A percentile compares a stretch with the other conserved stretches of the same genome.
Conservation (phyloP, 1,284 basidiomycete species). For the Sanghuangporus baumii region DNA sequence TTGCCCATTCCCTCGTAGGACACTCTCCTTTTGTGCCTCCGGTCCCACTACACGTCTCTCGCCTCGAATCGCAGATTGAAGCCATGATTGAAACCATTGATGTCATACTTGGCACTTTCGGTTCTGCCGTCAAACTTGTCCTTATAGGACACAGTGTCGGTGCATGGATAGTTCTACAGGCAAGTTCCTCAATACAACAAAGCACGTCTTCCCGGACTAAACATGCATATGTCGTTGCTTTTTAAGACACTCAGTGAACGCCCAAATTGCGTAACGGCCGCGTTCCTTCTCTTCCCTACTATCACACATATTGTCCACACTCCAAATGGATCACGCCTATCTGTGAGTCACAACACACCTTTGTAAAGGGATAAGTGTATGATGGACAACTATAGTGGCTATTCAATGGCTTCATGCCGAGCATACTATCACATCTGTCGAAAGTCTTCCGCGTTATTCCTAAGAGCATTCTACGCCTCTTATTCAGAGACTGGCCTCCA, state of each 20-base stretch:
- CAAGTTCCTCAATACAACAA: conserved; percentile 21
- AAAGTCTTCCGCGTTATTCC: conserved; percentile 30
- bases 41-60: not conserved
- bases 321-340: conserved; percentile 45
- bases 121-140: conserved; percentile 34
- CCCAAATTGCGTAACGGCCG: conserved; percentile 29
- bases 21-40: conserved; percentile 22
- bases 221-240: not conserved
- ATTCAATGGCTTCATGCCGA: conserved; percentile 41
- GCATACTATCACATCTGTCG: conserved; percentile 35
- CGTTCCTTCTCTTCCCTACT: conserved; percentile 55
- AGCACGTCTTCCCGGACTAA: not conserved
- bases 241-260: conserved; percentile 45
- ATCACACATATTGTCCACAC: conserved; percentile 49
- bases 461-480: conserved; percentile 24
- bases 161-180: conserved; percentile 54
- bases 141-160: conserved; percentile 58
- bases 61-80: conserved; percentile 42
- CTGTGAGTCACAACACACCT: conserved; percentile 23
- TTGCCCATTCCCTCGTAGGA: conserved; percentile 37
- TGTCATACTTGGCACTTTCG: conserved; percentile 31
- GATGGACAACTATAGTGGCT: conserved; percentile 33
- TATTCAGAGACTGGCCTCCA: conserved; percentile 39
- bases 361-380: conserved; percentile 29
- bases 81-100: conserved; percentile 46